Conservation (phyloP, 2,329 filamentous ascomycete genomes). For the Pleochaeta shiraiana region DNA sequence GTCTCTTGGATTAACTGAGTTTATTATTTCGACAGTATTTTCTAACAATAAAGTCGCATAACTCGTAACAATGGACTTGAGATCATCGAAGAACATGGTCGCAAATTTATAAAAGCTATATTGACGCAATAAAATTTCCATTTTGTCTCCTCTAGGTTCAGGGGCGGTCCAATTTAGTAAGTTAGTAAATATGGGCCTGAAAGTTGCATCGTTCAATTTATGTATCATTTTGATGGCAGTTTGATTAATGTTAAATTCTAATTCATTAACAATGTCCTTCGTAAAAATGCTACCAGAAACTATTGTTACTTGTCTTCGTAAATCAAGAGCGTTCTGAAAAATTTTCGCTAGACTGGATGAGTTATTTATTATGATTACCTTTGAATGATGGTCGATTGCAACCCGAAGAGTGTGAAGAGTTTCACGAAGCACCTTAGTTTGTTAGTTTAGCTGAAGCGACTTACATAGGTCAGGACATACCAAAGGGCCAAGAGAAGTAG, state of each 20-base stretch:
- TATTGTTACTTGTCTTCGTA: constrained; percentile 34
- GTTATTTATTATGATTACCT: constrained; percentile 58
- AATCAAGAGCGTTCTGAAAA: constrained; percentile 37
- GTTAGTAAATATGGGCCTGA: constrained; percentile 74
- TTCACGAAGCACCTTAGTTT: constrained; percentile 37
- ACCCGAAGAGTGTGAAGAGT: constrained; percentile 46
- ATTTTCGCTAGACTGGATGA: constrained; percentile 44
- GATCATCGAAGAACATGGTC: constrained; percentile 54
- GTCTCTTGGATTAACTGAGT: constrained; percentile 22
- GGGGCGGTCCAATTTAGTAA: constrained; percentile 59
- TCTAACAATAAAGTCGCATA: constrained; percentile 77
- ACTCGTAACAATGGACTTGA: constrained; percentile 86
- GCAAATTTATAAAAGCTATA: constrained; percentile 70
- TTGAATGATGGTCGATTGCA: constrained; percentile 56
- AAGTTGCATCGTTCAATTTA: constrained; percentile 86
- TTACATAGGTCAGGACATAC: constrained; percentile 24
- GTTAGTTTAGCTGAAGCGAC: constrained; percentile 9
- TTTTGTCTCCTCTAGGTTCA: constrained; percentile 36
- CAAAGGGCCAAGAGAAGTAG: constrained; percentile 36
- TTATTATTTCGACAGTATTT: constrained; percentile 42
- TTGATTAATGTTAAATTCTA: constrained; percentile 45
- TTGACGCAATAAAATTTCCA: constrained; percentile 37
- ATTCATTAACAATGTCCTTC: constrained; percentile 28
- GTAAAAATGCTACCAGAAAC: constrained; percentile 23
- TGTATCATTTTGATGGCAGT: constrained; percentile 76